A percentile compares a stretch with the other conserved stretches of the same genome.
Conservation (phyloP, 1,139 yeast genomes). For the Candida frijolesensis region DNA sequence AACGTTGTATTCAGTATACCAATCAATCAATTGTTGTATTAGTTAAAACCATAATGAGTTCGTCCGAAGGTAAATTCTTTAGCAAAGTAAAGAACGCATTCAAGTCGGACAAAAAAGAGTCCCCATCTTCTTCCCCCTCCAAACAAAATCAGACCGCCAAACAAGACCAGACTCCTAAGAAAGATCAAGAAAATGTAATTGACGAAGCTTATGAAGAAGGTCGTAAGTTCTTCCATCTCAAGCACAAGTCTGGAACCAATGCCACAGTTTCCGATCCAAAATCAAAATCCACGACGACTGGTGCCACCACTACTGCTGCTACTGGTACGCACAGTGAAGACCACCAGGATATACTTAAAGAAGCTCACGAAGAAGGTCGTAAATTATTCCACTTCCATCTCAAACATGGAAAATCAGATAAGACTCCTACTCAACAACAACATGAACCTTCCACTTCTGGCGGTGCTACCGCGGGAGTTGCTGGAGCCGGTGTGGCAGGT, state of each 20-base stretch:
- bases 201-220: conserved; percentile 15
- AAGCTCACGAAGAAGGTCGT: conserved; percentile 10
- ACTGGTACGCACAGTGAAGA: conserved; percentile 6
- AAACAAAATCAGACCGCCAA: too few species aligned
- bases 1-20: not conserved
- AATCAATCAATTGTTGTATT: not conserved
- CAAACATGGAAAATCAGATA: conserved; percentile 3
- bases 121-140: conserved; percentile 13
- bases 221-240: conserved; percentile 9
- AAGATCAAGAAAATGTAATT: conserved; percentile 10
- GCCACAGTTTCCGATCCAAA: conserved; percentile 4
- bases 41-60: conserved; percentile 7
- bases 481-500: conserved; percentile 5
- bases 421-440: not conserved
- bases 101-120: conserved; percentile 18
- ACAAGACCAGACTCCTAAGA: not conserved
- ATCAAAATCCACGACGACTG: conserved; percentile 1
- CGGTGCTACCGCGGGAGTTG: conserved; percentile 7
- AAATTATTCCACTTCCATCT: conserved; percentile 9
- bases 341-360: conserved; percentile 6
- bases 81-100: conserved; percentile 32
- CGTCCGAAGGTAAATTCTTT: conserved; percentile 21
- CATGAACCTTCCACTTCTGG: conserved; percentile 1
- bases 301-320: conserved; percentile 2
- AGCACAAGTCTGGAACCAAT: conserved; percentile 4